A percentile compares a stretch with the other conserved stretches of the same genome.
These are phyloP conservation scores for Hammondia hammondi DNA, from an alignment of 169 alveolate genomes.

Conservation along the genomic window DNA sequence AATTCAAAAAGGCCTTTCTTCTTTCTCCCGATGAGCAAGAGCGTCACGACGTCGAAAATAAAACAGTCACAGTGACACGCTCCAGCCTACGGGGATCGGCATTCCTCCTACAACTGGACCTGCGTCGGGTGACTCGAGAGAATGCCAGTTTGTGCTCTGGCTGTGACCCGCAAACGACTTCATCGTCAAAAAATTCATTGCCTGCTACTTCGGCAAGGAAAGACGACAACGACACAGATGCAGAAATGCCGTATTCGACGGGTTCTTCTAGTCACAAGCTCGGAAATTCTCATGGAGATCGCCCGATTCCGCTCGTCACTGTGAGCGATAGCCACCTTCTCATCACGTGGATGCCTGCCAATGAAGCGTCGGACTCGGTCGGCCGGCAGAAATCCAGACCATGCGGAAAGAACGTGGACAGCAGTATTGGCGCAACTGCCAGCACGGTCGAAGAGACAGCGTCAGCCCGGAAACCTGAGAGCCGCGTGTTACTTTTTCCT, in stretches of 20 bases:
- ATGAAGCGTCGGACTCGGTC: neutral
- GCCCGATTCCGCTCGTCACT: neutral
- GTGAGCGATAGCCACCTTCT: slow-evolving; percentile 1
- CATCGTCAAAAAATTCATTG: too few relatives aligned
- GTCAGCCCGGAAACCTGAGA: neutral
- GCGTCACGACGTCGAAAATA: neutral
- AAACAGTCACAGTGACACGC: neutral
- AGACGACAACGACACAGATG: neutral
- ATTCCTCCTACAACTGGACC: slow-evolving; percentile 21
- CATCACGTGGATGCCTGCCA: neutral
- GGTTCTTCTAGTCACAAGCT: neutral
- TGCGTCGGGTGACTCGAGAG: neutral
- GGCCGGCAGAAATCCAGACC: neutral
- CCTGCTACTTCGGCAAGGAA: neutral
- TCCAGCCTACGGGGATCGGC: slow-evolving; percentile 11
- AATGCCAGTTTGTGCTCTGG: neutral
- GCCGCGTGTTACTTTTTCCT: neutral
- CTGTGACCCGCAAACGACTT: too few relatives aligned
- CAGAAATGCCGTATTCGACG: neutral
- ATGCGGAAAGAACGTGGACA: neutral
- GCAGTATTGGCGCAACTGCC: neutral
- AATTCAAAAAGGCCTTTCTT: slow-evolving; percentile 9
- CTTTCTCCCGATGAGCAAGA: neutral
- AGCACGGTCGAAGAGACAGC: neutral
- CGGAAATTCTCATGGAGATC: neutral